These are phyloP conservation scores for Trichophyton schoenleinii DNA, from an alignment of 2,329 filamentous ascomycete species.

Conservation along the genomic window DNA sequence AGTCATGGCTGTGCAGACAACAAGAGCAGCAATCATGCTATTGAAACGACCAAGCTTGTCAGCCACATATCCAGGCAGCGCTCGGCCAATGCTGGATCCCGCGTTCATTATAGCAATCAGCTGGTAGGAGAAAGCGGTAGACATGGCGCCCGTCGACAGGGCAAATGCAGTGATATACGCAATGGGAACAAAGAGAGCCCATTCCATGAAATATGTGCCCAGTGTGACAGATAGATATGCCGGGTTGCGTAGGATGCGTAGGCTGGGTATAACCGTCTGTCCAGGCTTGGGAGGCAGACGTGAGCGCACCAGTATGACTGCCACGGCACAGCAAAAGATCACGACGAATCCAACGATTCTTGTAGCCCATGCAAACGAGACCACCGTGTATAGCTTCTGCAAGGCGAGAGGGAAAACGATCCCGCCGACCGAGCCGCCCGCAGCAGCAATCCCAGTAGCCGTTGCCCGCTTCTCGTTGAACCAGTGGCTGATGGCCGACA, in stretches of 20 bases:
- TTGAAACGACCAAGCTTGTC: slow-evolving; percentile 45
- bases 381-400: slow-evolving; percentile 17
- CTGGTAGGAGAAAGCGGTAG: neutral
- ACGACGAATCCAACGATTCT: slow-evolving; percentile 13
- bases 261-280: slow-evolving; percentile 1
- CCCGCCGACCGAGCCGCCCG: slow-evolving; percentile 25
- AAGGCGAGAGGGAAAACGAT: slow-evolving; percentile 26
- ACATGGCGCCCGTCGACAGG: slow-evolving; percentile 4
- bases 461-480: slow-evolving; percentile 21
- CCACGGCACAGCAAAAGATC: slow-evolving; percentile 6
- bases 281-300: slow-evolving; percentile 15
- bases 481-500: slow-evolving; percentile 25
- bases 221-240: neutral
- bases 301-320: slow-evolving; percentile 4
- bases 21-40: slow-evolving; percentile 39
- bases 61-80: slow-evolving; percentile 42
- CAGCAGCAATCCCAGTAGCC: slow-evolving; percentile 26
- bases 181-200: neutral
- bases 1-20: slow-evolving; percentile 34
- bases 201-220: slow-evolving; percentile 3
- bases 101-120: neutral
- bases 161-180: neutral
- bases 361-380: slow-evolving; percentile 20
- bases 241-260: neutral
- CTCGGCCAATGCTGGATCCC: slow-evolving; percentile 30